Conservation (phyloP, 192 early-diverging fungal species). For the Coemansia sp. region DNA sequence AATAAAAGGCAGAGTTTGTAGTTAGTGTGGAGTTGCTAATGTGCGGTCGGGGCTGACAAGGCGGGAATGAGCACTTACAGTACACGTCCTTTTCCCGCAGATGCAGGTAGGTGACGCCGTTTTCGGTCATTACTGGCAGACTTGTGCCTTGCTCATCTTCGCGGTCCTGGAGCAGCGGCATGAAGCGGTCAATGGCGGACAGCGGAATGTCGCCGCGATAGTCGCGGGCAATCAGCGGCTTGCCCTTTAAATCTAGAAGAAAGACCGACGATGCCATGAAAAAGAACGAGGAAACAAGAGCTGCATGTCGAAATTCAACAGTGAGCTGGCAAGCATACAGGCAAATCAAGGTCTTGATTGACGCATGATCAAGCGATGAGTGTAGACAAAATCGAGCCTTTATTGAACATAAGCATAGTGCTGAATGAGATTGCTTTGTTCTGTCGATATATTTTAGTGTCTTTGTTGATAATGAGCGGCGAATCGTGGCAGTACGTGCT, state of each 20-base stretch:
- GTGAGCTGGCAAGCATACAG: background rate
- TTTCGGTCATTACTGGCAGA: constrained; percentile 88
- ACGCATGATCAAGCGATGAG: background rate
- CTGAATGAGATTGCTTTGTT: background rate
- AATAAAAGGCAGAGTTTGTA: background rate
- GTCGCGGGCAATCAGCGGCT: constrained; percentile 96
- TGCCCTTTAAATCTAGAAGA: constrained; percentile 97
- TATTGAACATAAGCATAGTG: background rate
- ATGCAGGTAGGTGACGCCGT: constrained; percentile 94
- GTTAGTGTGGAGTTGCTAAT: background rate
- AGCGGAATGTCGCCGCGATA: constrained; percentile 98
- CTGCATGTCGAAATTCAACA: background rate
- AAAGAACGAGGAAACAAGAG: background rate
- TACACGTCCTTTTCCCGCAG: constrained; percentile 95
- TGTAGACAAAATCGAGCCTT: background rate
- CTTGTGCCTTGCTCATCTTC: constrained; percentile 92
- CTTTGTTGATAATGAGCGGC: constrained; percentile 1
- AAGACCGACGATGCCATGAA: constrained; percentile 77
- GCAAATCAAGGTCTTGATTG: background rate
- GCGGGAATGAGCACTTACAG: constrained; percentile 58
- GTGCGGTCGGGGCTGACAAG: background rate
- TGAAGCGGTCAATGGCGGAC: constrained; percentile 94
- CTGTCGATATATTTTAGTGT: background rate
- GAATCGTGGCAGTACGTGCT: constrained; percentile 19
- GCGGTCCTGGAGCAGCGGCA: constrained; percentile 89